Percentiles rank a stretch among this genome's conserved stretches.
Evolutionary conservation across 176 grass and related monocot species (phyloP).

Genomic region (Juncus inflexus): DNA sequence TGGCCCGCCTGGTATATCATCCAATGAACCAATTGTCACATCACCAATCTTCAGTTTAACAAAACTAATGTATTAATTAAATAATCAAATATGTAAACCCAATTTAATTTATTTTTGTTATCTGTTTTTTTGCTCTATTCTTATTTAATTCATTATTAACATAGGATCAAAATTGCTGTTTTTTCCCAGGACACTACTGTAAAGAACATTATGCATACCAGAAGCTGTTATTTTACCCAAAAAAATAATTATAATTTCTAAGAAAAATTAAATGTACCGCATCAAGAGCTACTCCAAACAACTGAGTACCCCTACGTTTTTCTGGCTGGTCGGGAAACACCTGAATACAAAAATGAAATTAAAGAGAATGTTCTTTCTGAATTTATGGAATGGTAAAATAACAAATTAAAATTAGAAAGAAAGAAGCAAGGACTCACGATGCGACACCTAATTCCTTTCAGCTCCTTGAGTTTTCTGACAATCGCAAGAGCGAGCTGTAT

Average conservation of each 20-base stretch:
- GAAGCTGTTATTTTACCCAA: conserved; percentile 11
- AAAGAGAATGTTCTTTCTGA: neutral
- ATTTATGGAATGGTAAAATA: conserved; percentile 6
- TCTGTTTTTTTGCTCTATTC: neutral
- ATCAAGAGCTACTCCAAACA: conserved; percentile 76
- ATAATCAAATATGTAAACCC: neutral
- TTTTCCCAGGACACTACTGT: neutral
- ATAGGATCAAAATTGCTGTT: neutral
- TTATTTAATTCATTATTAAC: neutral
- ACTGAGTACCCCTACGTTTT: conserved; percentile 68
- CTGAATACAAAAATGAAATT: conserved; percentile 54
- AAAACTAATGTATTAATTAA: neutral
- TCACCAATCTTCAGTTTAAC: conserved; percentile 60
- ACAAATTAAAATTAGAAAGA: conserved; percentile 1
- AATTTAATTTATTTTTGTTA: neutral
- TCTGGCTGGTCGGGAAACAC: conserved; percentile 95
- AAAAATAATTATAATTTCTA: neutral
- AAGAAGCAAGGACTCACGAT: conserved; percentile 54
- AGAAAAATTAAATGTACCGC: conserved; percentile 34
- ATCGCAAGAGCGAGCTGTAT: conserved; percentile 85
- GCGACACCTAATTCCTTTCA: conserved; percentile 55
- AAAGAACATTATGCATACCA: neutral
- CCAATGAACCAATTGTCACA: conserved; percentile 71
- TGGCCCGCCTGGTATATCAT: conserved; percentile 67
- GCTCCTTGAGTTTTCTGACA: conserved; percentile 68